Evolutionary conservation across 78 protist genomes (phyloP), one percentile per base, ranked within the genome.

Genomic region (Bigelowiella natans): DNA sequence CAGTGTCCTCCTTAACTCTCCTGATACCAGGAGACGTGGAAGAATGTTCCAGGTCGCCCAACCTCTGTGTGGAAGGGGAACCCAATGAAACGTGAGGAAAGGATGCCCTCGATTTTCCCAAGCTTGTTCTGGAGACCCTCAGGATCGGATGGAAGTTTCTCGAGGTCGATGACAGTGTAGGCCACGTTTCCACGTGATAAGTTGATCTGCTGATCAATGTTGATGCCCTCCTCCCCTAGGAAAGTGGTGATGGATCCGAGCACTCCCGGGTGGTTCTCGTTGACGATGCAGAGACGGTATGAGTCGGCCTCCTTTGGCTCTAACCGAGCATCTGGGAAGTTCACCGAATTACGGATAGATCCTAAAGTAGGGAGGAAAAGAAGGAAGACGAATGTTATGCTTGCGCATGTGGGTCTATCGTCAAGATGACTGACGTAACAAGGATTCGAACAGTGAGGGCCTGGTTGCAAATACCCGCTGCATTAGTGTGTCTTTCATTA

Each of bases 281-380:
- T 85, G 38, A 85, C 38, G 88, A 85, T 85, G 88, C 88, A 85
- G 34, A 85, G 88, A 39, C 88, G 88, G 40, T 37, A 36, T 37
- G 30, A 36, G 31, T 29, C 88, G 30, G 1, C 2, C 38, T n/a
- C 86, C 36, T 85, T 31, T 31, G 39, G 88, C 11, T 2, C 39
- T 2, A 85, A 39, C 2, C 1, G 1, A 26, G 39, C 31, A 31
- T 31, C 36, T 26, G 88, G 88, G 88, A 85, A 85, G 88, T 85
- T 85, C 51, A 85, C 73, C 73, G 73, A 51, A 18, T 51, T 51
- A 18, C 73, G 73, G 73, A 51, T 51, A 51, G 73, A 51, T 51
- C 73, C 73, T n/a, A n/a, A n/a, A n/a, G n/a, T n/a, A n/a, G n/a
- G n/a, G n/a, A n/a, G n/a, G n/a, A n/a, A n/a, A n/a, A n/a, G n/a